Evolutionary conservation across 2,329 filamentous ascomycete genomes (phyloP), one percentile per base, ranked within the genome.

Genomic region (Tolypocladium cylindrosporum): DNA sequence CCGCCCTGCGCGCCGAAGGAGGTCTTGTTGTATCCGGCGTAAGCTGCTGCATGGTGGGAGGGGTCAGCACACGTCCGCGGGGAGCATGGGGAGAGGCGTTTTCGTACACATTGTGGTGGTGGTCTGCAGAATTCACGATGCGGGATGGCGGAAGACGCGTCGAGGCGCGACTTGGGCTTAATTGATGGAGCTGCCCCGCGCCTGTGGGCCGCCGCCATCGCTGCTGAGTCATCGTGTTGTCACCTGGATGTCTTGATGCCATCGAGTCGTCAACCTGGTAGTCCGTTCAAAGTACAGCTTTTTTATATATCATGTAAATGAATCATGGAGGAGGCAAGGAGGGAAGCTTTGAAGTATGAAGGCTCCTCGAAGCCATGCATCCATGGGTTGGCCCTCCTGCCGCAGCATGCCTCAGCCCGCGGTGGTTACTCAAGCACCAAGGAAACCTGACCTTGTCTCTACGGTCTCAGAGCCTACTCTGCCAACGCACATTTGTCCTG

Each of bases 1-100:
- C 77, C 83, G 62, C 80, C 82, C 65, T 79, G 75, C 60, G 74
- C 79, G 64, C 81, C 80, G 67, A 81, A 82, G 60, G 72, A 67
- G 31, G 71, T 64, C 67, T 73, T 76, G 64, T 71, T 63, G 70
- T 76, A 81, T 63, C 75, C 75, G 60, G 72, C 75, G 74, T 81
- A 83, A 62, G 78, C 77, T 73, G 76, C 74, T 79, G 59, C 42
- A 42, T 9, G 39, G 24, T 3, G 19, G 27, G 9, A n/a, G 34
- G n/a, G 27, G 24, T 34, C 53, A 42, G 53, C 39, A 31, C 4
- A 21, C 8, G 39, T n/a, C 4, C 2, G 48, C 9, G 11, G 34
- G 5, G 37, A 43, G 54, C 40, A 11, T 41, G 1, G 16, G 36
- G 10, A 51, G 1, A 13, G 34, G 6, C 19, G 14, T 42, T 19